Evolutionary conservation across 441 rosid genomes (phyloP).

Genomic region (Erysimum cheiri): DNA sequence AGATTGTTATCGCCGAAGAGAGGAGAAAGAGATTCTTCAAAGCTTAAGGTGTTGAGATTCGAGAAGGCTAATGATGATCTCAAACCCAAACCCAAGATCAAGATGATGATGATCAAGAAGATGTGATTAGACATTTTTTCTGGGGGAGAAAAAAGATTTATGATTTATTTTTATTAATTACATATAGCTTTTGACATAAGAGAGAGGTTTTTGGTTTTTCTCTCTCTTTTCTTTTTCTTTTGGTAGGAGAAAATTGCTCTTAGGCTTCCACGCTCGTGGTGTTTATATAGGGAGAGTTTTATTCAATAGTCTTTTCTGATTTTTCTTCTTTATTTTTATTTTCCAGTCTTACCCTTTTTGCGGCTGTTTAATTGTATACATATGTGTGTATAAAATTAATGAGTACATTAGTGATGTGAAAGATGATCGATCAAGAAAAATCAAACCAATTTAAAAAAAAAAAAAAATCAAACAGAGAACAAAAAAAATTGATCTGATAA

Average conservation of each 20-base stretch:
- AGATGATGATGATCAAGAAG: slow-evolving; percentile 9
- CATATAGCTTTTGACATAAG: slow-evolving; percentile 13
- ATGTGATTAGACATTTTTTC: slow-evolving; percentile 18
- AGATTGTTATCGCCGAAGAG: slow-evolving; percentile 89
- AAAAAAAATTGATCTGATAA: neutral
- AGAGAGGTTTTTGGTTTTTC: neutral
- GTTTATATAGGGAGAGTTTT: slow-evolving; percentile 9
- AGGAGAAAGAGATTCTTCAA: slow-evolving; percentile 76
- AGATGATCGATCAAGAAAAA: slow-evolving; percentile 6
- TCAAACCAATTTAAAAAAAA: too few species aligned
- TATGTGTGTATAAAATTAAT: neutral
- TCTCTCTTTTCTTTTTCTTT: neutral
- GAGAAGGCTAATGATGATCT: slow-evolving; percentile 46
- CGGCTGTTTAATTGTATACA: neutral
- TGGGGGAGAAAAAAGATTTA: neutral
- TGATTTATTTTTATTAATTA: neutral
- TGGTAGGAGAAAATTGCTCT: slow-evolving; percentile 26
- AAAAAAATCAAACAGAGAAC: too few species aligned
- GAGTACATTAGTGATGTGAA: neutral
- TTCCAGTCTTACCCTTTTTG: slow-evolving; percentile 15
- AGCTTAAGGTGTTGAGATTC: slow-evolving; percentile 62
- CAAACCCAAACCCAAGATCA: slow-evolving; percentile 17
- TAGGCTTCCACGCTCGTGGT: slow-evolving; percentile 31
- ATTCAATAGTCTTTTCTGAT: slow-evolving; percentile 1
- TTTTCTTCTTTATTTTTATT: neutral